Conservation (phyloP, 352 stramenopile genomes). For the Pythium utonaiense region DNA sequence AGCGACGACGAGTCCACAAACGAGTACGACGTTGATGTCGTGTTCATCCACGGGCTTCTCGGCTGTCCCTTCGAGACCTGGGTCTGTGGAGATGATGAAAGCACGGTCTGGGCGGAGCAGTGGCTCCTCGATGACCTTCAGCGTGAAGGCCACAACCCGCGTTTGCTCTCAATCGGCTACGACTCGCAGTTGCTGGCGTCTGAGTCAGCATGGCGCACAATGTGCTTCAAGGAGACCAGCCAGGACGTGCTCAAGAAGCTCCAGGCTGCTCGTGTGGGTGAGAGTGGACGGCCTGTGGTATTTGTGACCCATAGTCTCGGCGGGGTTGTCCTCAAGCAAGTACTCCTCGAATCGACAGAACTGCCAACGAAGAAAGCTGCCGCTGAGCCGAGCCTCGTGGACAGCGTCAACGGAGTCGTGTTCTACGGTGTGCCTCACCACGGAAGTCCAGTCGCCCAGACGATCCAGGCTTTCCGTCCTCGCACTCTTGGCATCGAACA, state of each 20-base stretch:
- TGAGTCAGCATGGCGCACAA: constrained; percentile 69
- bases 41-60: constrained; percentile 80
- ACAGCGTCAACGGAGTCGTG: constrained; percentile 66
- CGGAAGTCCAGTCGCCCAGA: constrained; percentile 69
- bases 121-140: constrained; percentile 72
- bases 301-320: constrained; percentile 87
- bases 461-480: constrained; percentile 55
- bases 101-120: constrained; percentile 54
- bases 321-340: constrained; percentile 78
- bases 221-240: constrained; percentile 70
- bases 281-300: constrained; percentile 55
- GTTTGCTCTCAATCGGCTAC: constrained; percentile 80
- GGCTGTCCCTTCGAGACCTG: constrained; percentile 79
- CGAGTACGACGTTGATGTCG: constrained; percentile 71
- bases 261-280: constrained; percentile 54
- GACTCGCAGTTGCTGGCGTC: constrained; percentile 74
- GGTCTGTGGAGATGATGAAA: constrained; percentile 63
- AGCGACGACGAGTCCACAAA: constrained; percentile 9
- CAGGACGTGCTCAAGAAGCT: constrained; percentile 62
- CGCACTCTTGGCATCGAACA: constrained; percentile 43
- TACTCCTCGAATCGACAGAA: constrained; percentile 52
- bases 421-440: constrained; percentile 82
- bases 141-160: constrained; percentile 44
- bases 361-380: neutral
- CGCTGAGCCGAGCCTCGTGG: constrained; percentile 29